A percentile compares a stretch with the other conserved stretches of the same genome.
Conservation (phyloP, 345 rosid genomes). For the Raphanus sativus region DNA sequence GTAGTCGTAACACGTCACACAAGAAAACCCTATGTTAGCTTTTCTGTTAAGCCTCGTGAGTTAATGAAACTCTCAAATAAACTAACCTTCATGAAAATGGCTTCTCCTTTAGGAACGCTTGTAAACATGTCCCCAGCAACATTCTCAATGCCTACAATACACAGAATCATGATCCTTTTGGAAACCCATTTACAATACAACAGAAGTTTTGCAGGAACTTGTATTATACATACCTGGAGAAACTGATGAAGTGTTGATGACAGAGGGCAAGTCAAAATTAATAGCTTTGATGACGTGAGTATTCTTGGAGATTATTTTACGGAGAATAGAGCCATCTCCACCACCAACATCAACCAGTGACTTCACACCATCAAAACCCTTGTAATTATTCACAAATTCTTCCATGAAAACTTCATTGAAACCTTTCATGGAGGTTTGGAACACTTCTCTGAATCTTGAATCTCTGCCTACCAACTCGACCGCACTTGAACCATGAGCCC, state of each 20-base stretch:
- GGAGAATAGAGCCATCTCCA: conserved; percentile 55
- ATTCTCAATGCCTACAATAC: conserved; percentile 42
- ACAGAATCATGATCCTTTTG: background rate
- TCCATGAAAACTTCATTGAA: conserved; percentile 44
- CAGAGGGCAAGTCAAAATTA: conserved; percentile 49
- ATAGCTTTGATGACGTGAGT: conserved; percentile 45
- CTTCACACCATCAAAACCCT: conserved; percentile 45
- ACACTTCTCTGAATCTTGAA: conserved; percentile 35
- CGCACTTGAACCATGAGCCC: conserved; percentile 46
- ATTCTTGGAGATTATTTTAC: conserved; percentile 46
- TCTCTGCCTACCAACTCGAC: conserved; percentile 38
- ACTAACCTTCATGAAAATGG: conserved; percentile 68
- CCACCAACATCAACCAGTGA: conserved; percentile 44
- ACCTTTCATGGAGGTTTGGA: conserved; percentile 43
- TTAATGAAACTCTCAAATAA: background rate
- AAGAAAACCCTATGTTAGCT: background rate
- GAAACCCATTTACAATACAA: background rate
- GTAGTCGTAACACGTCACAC: conserved; percentile 5
- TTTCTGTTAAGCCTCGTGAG: background rate
- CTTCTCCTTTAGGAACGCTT: conserved; percentile 58
- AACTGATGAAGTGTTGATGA: conserved; percentile 35
- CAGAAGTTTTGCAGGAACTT: background rate
- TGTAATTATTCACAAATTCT: conserved; percentile 43
- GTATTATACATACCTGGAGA: conserved; percentile 38
- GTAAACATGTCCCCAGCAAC: conserved; percentile 49